A percentile compares a stretch with the other conserved stretches of the same genome.
These are phyloP conservation scores for Kingdonia uniflora DNA, from an alignment of 164 flowering plant genomes.

Conservation along the genomic window DNA sequence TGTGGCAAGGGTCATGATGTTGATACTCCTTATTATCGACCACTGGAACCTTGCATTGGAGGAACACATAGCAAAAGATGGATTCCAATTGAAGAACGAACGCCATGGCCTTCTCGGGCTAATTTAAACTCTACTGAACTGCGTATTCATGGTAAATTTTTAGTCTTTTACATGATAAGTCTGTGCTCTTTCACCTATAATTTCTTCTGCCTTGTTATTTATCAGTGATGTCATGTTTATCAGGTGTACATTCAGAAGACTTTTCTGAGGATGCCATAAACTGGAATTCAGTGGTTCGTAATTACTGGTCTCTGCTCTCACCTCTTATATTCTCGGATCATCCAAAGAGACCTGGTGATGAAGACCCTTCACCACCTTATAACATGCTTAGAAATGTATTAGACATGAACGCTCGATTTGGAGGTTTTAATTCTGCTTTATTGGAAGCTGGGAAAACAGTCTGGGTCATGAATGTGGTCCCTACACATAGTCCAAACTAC, in stretches of 20 bases:
- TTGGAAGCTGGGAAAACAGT: slow-evolving; percentile 66
- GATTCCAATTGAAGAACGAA: slow-evolving; percentile 65
- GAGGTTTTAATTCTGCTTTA: slow-evolving; percentile 88
- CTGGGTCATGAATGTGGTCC: slow-evolving; percentile 99
- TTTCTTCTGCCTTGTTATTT: background rate
- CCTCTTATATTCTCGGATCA: slow-evolving; percentile 96
- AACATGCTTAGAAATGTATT: slow-evolving; percentile 95
- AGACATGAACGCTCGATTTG: slow-evolving; percentile 94
- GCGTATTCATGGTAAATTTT: slow-evolving; percentile 43
- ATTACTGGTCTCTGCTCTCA: slow-evolving; percentile 95
- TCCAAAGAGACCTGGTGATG: slow-evolving; percentile 98
- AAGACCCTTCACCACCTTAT: slow-evolving; percentile 94
- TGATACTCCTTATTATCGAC: slow-evolving; percentile 79
- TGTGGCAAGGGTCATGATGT: slow-evolving; percentile 72
- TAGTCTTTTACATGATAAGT: background rate
- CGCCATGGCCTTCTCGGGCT: slow-evolving; percentile 77
- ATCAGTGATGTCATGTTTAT: background rate
- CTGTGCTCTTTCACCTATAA: background rate
- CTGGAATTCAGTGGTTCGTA: slow-evolving; percentile 50
- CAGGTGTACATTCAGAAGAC: slow-evolving; percentile 65
- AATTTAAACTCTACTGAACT: slow-evolving; percentile 56
- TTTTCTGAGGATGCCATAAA: slow-evolving; percentile 46
- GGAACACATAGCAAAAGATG: slow-evolving; percentile 80
- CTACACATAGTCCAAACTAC: slow-evolving; percentile 57
- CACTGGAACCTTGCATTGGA: slow-evolving; percentile 72